Percentiles rank a stretch among this genome's conserved stretches.
phyloP scores from a whole-genome alignment of 2,329 filamentous ascomycete genomes.

The Periconia sp. region DNA sequence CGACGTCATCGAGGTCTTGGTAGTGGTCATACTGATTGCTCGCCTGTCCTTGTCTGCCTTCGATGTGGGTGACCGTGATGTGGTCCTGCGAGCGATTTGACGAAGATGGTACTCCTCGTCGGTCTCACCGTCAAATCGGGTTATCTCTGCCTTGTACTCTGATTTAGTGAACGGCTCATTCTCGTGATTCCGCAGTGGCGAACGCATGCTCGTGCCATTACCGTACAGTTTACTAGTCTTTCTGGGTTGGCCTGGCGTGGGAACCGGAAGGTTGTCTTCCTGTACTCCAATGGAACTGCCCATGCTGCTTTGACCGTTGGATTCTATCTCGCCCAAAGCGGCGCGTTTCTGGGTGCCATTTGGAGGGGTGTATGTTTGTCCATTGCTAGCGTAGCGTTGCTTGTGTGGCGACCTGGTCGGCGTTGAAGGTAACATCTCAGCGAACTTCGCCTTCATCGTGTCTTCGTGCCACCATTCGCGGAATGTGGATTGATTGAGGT shows the following conservation, averaged over 20 bases:
- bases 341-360: constrained; percentile 76
- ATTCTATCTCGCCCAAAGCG: constrained; percentile 91
- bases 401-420: constrained; percentile 57
- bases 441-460: constrained; percentile 77
- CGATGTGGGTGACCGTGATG: constrained; percentile 59
- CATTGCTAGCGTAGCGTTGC: constrained; percentile 60
- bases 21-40: constrained; percentile 72
- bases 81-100: constrained; percentile 60
- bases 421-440: constrained; percentile 60
- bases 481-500: constrained; percentile 95
- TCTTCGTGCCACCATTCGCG: constrained; percentile 95
- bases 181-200: constrained; percentile 47
- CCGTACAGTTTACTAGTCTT: constrained; percentile 79
- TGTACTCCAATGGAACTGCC: constrained; percentile 62
- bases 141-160: constrained; percentile 61
- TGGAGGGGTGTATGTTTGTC: constrained; percentile 79
- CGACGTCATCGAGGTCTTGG: constrained; percentile 39
- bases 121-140: constrained; percentile 64
- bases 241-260: constrained; percentile 91
- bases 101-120: constrained; percentile 84
- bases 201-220: constrained; percentile 48
- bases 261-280: constrained; percentile 90
- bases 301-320: constrained; percentile 62
- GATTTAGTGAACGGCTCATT: constrained; percentile 54
- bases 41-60: constrained; percentile 65